Base-by-base conservation (phyloP, 177 flowering plant genomes). In the Vitis hybrid region DNA sequence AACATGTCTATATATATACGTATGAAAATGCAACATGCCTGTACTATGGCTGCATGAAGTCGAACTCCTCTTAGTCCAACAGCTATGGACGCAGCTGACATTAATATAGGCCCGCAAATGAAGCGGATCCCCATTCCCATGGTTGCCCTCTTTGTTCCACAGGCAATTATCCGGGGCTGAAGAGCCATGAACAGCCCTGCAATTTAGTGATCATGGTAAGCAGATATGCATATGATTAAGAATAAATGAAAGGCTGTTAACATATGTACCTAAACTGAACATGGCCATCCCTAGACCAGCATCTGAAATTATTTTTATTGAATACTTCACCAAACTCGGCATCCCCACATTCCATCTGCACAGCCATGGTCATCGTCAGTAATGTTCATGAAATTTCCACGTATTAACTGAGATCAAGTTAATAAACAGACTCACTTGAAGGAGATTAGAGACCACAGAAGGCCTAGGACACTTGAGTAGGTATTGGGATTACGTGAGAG, bases 251-350 rank as follows among this genome's bases (percentile, higher is more conserved):
- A 57, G 60, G 11, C 10, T 9, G 60, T 4, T 2, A 59, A 21
- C n/a, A 9, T 17, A 57, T 18, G 19, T 84, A 86, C 89, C 89
- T 75, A 88, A 76, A 67, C 92, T 88, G 77, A 88, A 88, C 89
- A 84, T 88, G 39, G 91, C 89, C 91, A 88, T 88, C 23, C 91
- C 89, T 52, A 88, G 88, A 2, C 92, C 92, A n/a, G 89, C 92
- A 78, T 88, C 89, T 12, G 89, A 84, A n/a, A 88, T 80, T 60
- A 88, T 85, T 73, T 81, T 79, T 26, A 88, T 83, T 3, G 92
- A 88, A 51, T 80, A 72, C 64, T 84, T 78, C 11, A 88, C 78
- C 76, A 88, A 65, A 66, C 75, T 83, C 1, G 92, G 92, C 92
- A 86, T 86, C 49, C 81, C 84, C 10, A 88, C 80, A 61, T 78